Conservation (phyloP, 257 asterid genomes). For the Gynochthodes officinalis region DNA sequence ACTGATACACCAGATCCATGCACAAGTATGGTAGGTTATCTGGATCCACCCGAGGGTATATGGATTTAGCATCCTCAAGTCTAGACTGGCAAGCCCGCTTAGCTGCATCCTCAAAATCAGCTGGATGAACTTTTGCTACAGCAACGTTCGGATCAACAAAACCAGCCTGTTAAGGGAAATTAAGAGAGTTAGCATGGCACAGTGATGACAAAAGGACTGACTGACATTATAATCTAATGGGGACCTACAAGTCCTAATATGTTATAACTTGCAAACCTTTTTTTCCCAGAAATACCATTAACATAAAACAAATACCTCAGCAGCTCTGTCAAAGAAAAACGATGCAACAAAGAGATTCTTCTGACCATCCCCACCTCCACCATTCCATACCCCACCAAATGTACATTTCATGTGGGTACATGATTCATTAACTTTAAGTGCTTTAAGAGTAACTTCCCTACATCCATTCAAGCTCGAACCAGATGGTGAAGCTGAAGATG, state of each 20-base stretch:
- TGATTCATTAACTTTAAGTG: slow-evolving; percentile 79
- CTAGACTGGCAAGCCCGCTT: slow-evolving; percentile 72
- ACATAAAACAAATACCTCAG: slow-evolving; percentile 57
- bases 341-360: slow-evolving; percentile 93
- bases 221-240: background rate
- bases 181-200: background rate
- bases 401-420: slow-evolving; percentile 98
- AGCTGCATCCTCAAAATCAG: slow-evolving; percentile 82
- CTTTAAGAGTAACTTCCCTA: slow-evolving; percentile 60
- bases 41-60: slow-evolving; percentile 52
- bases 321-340: slow-evolving; percentile 93
- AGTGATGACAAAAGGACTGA: background rate
- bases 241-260: background rate
- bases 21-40: slow-evolving; percentile 86
- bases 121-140: slow-evolving; percentile 79
- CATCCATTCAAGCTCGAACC: slow-evolving; percentile 77
- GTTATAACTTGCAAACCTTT: background rate
- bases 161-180: slow-evolving; percentile 55
- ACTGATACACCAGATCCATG: slow-evolving; percentile 93
- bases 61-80: slow-evolving; percentile 56
- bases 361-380: slow-evolving; percentile 98
- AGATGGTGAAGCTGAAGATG: slow-evolving; percentile 56
- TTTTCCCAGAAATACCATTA: slow-evolving; percentile 4
- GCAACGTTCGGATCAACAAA: slow-evolving; percentile 61
- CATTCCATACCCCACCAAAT: slow-evolving; percentile 98